These are phyloP conservation scores for Metschnikowia amazonensis DNA, from an alignment of 805 yeast genomes.

Conservation along the genomic window DNA sequence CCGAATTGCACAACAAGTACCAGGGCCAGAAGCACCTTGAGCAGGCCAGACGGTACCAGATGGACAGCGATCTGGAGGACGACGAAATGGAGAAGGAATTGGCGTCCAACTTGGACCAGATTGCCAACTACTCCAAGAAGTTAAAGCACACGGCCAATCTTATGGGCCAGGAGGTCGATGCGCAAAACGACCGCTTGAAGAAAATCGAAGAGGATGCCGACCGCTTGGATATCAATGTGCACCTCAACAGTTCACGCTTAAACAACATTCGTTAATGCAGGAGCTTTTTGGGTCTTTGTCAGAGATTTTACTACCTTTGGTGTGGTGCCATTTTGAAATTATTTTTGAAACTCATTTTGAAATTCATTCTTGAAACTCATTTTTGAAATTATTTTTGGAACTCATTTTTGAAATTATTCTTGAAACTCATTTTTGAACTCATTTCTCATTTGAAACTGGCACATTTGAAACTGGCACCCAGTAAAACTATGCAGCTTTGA, in stretches of 20 bases:
- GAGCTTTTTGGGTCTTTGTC: neutral
- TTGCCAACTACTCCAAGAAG: slow-evolving; percentile 62
- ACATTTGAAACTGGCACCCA: no score
- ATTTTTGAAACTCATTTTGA: no score
- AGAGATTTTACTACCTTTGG: no score
- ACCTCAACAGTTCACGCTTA: slow-evolving; percentile 67
- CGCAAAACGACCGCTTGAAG: slow-evolving; percentile 71
- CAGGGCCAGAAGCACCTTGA: slow-evolving; percentile 49
- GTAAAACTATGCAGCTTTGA: neutral
- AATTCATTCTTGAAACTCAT: no score
- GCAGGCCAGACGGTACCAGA: slow-evolving; percentile 68
- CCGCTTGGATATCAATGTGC: slow-evolving; percentile 76
- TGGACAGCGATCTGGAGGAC: slow-evolving; percentile 89
- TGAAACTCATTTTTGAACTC: no score
- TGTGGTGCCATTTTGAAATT: no score
- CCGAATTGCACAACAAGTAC: slow-evolving; percentile 43
- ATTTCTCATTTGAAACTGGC: no score
- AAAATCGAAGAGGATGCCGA: slow-evolving; percentile 83
- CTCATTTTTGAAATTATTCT: no score
- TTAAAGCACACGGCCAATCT: slow-evolving; percentile 69
- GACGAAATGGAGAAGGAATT: slow-evolving; percentile 88
- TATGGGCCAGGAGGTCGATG: slow-evolving; percentile 71
- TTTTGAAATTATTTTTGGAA: no score
- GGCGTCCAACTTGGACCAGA: slow-evolving; percentile 77
- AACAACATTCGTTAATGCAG: slow-evolving; percentile 43